Evolutionary conservation across 768 basidiomycete species (phyloP).

Genomic region (Jaapia argillacea): DNA sequence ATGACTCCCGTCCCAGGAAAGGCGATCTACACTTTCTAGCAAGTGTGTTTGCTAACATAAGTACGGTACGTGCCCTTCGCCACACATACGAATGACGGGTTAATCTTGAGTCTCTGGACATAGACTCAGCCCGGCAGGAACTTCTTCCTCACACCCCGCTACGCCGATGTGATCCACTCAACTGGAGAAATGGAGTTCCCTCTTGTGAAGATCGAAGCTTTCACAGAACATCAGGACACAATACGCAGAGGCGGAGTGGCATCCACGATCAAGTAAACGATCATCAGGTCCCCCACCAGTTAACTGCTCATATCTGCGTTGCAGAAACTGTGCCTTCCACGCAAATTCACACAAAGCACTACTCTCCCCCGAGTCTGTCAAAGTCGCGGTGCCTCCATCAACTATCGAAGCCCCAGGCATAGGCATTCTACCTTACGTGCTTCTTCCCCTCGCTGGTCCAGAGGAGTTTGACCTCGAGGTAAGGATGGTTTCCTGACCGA

Average conservation of each 20-base stretch:
- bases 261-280: constrained; percentile 73
- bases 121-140: constrained; percentile 71
- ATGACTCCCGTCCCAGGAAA: constrained; percentile 46
- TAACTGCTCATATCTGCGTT: constrained; percentile 7
- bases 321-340: constrained; percentile 75
- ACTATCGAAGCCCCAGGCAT: constrained; percentile 59
- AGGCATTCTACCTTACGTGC: constrained; percentile 73
- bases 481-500: constrained; percentile 8
- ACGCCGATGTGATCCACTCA: constrained; percentile 34
- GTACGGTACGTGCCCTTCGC: constrained; percentile 44
- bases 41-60: constrained; percentile 90
- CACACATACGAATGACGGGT: neutral
- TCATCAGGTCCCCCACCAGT: constrained; percentile 1
- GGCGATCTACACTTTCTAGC: constrained; percentile 86
- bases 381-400: constrained; percentile 49
- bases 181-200: constrained; percentile 60
- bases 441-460: constrained; percentile 87
- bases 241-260: constrained; percentile 85
- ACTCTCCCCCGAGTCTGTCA: constrained; percentile 51
- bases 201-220: constrained; percentile 69
- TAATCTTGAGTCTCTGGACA: too few species aligned
- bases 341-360: constrained; percentile 59
- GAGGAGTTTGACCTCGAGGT: constrained; percentile 94
- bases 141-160: constrained; percentile 68
- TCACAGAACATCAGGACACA: constrained; percentile 82